These are phyloP conservation scores for Leccinum solheimii DNA, from an alignment of 1,284 basidiomycete genomes.

Conservation along the genomic window DNA sequence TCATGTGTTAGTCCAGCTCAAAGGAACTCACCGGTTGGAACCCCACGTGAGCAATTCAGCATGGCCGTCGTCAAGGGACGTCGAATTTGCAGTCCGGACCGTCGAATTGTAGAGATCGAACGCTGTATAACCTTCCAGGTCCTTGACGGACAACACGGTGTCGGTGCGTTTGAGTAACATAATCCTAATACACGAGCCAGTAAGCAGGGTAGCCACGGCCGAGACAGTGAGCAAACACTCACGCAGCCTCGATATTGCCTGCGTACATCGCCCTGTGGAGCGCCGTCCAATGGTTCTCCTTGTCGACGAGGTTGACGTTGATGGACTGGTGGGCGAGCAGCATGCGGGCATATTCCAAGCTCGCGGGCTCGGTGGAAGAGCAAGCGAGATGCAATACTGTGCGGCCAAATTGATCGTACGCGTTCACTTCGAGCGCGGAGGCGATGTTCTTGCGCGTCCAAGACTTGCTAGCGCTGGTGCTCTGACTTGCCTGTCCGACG, in stretches of 20 bases:
- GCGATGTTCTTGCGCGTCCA: slow-evolving; percentile 58
- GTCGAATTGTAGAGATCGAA: slow-evolving; percentile 96
- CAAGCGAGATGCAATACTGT: slow-evolving; percentile 87
- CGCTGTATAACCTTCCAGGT: slow-evolving; percentile 88
- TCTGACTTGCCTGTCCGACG: slow-evolving; percentile 30
- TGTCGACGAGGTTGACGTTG: slow-evolving; percentile 82
- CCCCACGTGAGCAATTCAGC: slow-evolving; percentile 91
- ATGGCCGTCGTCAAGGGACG: slow-evolving; percentile 36
- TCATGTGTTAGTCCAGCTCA: background rate
- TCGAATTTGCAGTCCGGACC: slow-evolving; percentile 71
- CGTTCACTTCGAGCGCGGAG: slow-evolving; percentile 63
- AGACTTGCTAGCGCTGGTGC: slow-evolving; percentile 61
- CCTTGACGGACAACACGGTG: slow-evolving; percentile 76
- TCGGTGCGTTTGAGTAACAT: slow-evolving; percentile 76
- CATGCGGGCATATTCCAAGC: slow-evolving; percentile 78
- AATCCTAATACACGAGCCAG: slow-evolving; percentile 43
- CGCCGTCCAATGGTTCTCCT: slow-evolving; percentile 89
- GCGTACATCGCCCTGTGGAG: slow-evolving; percentile 89
- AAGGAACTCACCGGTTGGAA: slow-evolving; percentile 63
- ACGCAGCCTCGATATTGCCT: slow-evolving; percentile 82
- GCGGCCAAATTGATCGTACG: slow-evolving; percentile 68
- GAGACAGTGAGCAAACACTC: slow-evolving; percentile 29
- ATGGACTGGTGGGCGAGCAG: slow-evolving; percentile 79
- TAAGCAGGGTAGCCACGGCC: slow-evolving; percentile 6
- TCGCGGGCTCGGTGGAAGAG: slow-evolving; percentile 55